phyloP scores from a whole-genome alignment of 768 basidiomycete genomes.

The Leucosporidium yakuticum region DNA sequence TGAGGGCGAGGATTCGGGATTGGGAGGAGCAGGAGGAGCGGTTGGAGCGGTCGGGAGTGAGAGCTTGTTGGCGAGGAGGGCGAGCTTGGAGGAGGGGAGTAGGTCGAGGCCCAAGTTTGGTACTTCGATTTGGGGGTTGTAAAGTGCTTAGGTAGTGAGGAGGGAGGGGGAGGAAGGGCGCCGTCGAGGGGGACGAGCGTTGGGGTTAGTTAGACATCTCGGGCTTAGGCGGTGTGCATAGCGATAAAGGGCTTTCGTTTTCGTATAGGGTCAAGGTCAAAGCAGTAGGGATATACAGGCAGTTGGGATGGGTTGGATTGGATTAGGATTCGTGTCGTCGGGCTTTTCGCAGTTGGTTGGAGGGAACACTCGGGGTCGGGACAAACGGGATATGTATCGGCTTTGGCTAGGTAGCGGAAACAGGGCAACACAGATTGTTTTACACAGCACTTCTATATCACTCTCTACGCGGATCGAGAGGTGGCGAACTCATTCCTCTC shows the following conservation, averaged over 20 bases:
- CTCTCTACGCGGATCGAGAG: not conserved
- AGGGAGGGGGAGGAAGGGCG: too few relatives aligned
- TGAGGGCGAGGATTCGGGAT: not conserved
- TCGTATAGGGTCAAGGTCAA: too few relatives aligned
- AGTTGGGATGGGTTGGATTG: not conserved
- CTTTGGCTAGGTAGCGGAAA: not conserved
- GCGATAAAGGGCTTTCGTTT: too few relatives aligned
- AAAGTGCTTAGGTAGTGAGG: too few relatives aligned
- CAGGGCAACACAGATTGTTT: too few relatives aligned
- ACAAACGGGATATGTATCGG: not conserved
- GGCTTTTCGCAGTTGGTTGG: too few relatives aligned
- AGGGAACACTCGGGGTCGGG: too few relatives aligned
- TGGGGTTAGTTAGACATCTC: too few relatives aligned
- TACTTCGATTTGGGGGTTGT: not conserved
- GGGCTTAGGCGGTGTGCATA: too few relatives aligned
- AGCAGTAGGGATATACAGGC: not conserved
- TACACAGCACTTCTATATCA: not conserved
- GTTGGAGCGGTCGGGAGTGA: not conserved
- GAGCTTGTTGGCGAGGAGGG: conserved; percentile 2
- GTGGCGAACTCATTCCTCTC: not conserved
- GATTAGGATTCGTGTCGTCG: too few relatives aligned
- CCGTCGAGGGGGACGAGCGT: too few relatives aligned
- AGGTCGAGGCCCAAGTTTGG: conserved; percentile 2
- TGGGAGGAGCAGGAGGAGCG: not conserved
- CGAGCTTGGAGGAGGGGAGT: conserved; percentile 1